phyloP scores from a whole-genome alignment of 306 rosid species.

The Sesbania bispinosa region DNA sequence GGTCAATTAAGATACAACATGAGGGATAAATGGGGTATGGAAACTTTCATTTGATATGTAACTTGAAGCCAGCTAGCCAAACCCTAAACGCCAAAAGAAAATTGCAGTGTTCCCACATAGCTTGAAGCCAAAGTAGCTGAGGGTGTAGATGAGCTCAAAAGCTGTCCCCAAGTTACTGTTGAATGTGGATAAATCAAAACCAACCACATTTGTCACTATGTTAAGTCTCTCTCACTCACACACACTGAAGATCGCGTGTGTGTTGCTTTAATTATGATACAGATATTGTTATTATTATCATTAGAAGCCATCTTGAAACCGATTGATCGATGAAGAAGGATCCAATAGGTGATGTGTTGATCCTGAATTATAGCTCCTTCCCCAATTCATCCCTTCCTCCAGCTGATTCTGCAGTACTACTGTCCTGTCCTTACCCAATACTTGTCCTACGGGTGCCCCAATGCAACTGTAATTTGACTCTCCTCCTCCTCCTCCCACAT shows the following conservation, averaged over 20 bases:
- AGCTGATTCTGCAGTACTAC: constrained; percentile 32
- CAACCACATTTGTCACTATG: constrained; percentile 46
- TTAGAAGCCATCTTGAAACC: constrained; percentile 77
- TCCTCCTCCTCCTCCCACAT: background rate
- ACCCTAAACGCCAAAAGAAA: too few species aligned
- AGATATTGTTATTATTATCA: constrained; percentile 22
- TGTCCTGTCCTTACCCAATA: constrained; percentile 46
- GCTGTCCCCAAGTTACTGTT: constrained; percentile 45
- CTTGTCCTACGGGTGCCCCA: constrained; percentile 80
- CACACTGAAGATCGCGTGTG: constrained; percentile 22
- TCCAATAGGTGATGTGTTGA: constrained; percentile 40
- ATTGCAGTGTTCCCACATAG: constrained; percentile 27
- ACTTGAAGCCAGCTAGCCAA: too few species aligned
- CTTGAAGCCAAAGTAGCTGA: constrained; percentile 84
- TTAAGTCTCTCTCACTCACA: constrained; percentile 45
- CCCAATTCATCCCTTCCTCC: constrained; percentile 45
- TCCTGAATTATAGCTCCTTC: constrained; percentile 30
- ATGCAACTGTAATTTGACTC: constrained; percentile 55
- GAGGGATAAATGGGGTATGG: too few species aligned
- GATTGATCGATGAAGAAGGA: constrained; percentile 58
- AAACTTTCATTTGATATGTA: too few species aligned
- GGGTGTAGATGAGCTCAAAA: constrained; percentile 62
- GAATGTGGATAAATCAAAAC: constrained; percentile 29
- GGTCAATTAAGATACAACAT: too few species aligned
- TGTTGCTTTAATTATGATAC: constrained; percentile 34